Conservation (phyloP, 2,329 filamentous ascomycete species). For the Neopestalotiopsis rosae region DNA sequence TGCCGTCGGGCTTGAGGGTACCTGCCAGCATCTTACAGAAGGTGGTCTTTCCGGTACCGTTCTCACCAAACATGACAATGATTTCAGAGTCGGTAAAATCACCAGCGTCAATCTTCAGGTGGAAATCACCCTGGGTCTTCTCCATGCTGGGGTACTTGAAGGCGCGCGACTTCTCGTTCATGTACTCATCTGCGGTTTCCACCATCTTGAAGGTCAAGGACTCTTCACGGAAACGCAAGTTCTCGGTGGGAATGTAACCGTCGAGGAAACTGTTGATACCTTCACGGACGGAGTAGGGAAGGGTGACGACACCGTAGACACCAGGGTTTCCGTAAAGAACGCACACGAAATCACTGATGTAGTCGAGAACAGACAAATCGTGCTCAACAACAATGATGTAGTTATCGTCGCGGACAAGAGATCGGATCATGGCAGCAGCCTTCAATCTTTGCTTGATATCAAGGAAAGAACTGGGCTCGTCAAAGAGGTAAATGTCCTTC, state of each 20-base stretch:
- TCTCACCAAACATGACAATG: conserved; percentile 99
- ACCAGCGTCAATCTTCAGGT: conserved; percentile 80
- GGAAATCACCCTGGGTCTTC: conserved; percentile 91
- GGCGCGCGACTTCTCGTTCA: conserved; percentile 81
- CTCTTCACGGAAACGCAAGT: conserved; percentile 96
- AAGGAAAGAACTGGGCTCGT: conserved; percentile 97
- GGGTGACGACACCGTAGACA: conserved; percentile 95
- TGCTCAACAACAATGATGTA: conserved; percentile 99
- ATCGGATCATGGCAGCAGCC: conserved; percentile 90
- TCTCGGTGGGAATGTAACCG: conserved; percentile 97
- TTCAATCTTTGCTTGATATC: conserved; percentile 99
- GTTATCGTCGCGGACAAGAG: conserved; percentile 84
- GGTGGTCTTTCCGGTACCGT: conserved; percentile 98
- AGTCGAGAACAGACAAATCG: conserved; percentile 97
- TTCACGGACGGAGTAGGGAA: conserved; percentile 95
- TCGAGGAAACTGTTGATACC: conserved; percentile 99
- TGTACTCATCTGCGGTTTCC: conserved; percentile 87
- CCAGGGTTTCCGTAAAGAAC: conserved; percentile 95
- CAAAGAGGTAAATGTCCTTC: conserved; percentile 99
- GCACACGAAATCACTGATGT: conserved; percentile 91
- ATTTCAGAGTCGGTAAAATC: conserved; percentile 83
- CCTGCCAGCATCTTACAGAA: conserved; percentile 97
- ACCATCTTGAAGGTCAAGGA: conserved; percentile 94
- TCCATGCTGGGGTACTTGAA: conserved; percentile 91
- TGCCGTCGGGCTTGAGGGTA: conserved; percentile 86